These are phyloP conservation scores for Nidularia pulvinata DNA, from an alignment of 768 basidiomycete genomes.

Conservation along the genomic window DNA sequence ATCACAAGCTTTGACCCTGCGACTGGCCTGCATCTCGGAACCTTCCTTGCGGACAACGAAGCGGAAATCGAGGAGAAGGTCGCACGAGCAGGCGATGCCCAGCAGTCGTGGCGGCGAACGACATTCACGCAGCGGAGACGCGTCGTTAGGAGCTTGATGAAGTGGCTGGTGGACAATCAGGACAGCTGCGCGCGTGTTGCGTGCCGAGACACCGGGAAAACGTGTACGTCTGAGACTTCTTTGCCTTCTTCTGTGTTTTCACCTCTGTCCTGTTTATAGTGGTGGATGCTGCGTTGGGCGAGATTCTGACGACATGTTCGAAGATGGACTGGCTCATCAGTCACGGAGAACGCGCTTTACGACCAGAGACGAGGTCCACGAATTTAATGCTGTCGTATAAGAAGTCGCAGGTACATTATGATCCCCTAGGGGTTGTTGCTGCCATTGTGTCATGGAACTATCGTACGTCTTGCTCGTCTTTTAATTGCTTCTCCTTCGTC, in stretches of 20 bases:
- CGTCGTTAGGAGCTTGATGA: conserved; percentile 84
- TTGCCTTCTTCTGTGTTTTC: neutral
- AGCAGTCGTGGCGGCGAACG: conserved; percentile 71
- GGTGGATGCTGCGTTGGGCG: conserved; percentile 92
- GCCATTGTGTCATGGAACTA: conserved; percentile 97
- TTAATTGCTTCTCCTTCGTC: neutral
- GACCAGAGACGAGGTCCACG: conserved; percentile 67
- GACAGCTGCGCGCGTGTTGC: conserved; percentile 84
- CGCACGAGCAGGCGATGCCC: conserved; percentile 58
- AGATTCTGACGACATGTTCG: conserved; percentile 92
- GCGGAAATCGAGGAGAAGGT: conserved; percentile 80
- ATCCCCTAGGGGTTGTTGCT: conserved; percentile 91
- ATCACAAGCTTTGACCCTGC: conserved; percentile 95
- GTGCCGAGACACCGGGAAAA: conserved; percentile 95
- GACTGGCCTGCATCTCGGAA: conserved; percentile 79
- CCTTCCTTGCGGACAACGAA: conserved; percentile 72
- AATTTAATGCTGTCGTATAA: conserved; percentile 78
- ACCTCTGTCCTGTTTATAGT: conserved; percentile 41
- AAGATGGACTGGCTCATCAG: conserved; percentile 93
- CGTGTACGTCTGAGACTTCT: conserved; percentile 49
- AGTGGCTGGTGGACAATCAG: conserved; percentile 94
- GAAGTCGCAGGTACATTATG: conserved; percentile 76
- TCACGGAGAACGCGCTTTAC: conserved; percentile 78
- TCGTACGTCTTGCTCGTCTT: conserved; percentile 41
- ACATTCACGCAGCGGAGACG: conserved; percentile 79